Percentiles rank a stretch among this genome's conserved stretches.
These are phyloP conservation scores for Penicillium cinerascens DNA, from an alignment of 495 filamentous ascomycete species.

Conservation along the genomic window DNA sequence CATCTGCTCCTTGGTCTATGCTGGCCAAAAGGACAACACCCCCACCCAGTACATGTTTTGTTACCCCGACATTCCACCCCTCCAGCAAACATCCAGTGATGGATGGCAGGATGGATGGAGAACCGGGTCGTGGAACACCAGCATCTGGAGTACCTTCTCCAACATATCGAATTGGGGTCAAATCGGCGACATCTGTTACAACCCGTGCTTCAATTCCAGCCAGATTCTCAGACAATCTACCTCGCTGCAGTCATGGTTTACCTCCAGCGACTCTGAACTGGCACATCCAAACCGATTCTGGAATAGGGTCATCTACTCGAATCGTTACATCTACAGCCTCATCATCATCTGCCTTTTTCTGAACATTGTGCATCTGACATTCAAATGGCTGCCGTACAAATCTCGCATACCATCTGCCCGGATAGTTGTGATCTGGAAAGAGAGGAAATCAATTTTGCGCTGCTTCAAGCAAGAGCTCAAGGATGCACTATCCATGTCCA, in stretches of 20 bases:
- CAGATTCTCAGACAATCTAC: slow-evolving; percentile 25
- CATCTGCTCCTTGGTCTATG: slow-evolving; percentile 27
- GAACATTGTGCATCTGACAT: slow-evolving; percentile 23
- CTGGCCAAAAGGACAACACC: slow-evolving; percentile 7
- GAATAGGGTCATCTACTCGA: slow-evolving; percentile 24
- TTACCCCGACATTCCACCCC: slow-evolving; percentile 25
- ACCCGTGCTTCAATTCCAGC: slow-evolving; percentile 34
- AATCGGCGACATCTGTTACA: slow-evolving; percentile 27
- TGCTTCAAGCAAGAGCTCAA: slow-evolving; percentile 21
- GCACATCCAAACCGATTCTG: slow-evolving; percentile 11
- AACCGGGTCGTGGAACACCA: slow-evolving; percentile 28
- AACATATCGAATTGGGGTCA: slow-evolving; percentile 20
- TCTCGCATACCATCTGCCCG: slow-evolving; percentile 27
- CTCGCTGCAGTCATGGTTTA: slow-evolving; percentile 14
- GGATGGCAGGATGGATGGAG: slow-evolving; percentile 27
- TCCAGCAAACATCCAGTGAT: slow-evolving; percentile 19
- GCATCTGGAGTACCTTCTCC: slow-evolving; percentile 29
- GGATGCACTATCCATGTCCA: neutral
- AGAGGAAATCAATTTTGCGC: slow-evolving; percentile 18
- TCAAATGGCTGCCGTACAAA: slow-evolving; percentile 24
- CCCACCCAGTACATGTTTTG: slow-evolving; percentile 35
- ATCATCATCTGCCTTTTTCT: slow-evolving; percentile 24
- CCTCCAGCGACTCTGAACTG: slow-evolving; percentile 2
- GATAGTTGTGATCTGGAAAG: slow-evolving; percentile 23
- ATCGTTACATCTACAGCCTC: slow-evolving; percentile 34